Percentiles rank a stretch among this genome's conserved stretches.
phyloP scores from a whole-genome alignment of 1,284 basidiomycete species.

The Ganoderma resinaceum region DNA sequence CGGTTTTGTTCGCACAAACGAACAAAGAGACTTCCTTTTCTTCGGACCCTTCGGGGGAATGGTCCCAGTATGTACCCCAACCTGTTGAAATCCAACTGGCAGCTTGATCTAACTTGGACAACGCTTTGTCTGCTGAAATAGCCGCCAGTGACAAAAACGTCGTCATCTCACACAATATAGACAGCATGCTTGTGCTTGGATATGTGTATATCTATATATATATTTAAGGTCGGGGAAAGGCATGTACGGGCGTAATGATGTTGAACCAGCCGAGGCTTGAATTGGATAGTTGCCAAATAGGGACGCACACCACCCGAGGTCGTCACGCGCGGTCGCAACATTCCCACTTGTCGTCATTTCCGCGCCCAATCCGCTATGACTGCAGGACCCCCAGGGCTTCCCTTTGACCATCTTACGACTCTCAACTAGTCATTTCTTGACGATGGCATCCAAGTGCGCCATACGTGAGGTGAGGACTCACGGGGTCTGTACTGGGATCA shows the following conservation, averaged over 20 bases:
- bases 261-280: neutral
- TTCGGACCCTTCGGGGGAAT: neutral
- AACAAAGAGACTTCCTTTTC: neutral
- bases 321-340: neutral
- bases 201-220: neutral
- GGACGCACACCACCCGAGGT: neutral
- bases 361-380: neutral
- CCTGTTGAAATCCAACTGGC: neutral
- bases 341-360: neutral
- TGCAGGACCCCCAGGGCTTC: neutral
- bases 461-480: conserved; percentile 10
- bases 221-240: neutral
- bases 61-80: neutral
- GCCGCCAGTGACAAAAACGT: neutral
- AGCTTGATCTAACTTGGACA: neutral
- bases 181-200: neutral
- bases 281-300: neutral
- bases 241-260: neutral
- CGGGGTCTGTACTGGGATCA: neutral
- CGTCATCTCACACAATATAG: neutral
- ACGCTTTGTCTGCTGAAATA: neutral
- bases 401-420: neutral
- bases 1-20: neutral
- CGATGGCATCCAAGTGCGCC: conserved; percentile 8
- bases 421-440: neutral